Percentiles rank a stretch among this genome's conserved stretches.
These are phyloP conservation scores for Pyrenophora graminea DNA, from an alignment of 2,329 filamentous ascomycete genomes.

Conservation along the genomic window DNA sequence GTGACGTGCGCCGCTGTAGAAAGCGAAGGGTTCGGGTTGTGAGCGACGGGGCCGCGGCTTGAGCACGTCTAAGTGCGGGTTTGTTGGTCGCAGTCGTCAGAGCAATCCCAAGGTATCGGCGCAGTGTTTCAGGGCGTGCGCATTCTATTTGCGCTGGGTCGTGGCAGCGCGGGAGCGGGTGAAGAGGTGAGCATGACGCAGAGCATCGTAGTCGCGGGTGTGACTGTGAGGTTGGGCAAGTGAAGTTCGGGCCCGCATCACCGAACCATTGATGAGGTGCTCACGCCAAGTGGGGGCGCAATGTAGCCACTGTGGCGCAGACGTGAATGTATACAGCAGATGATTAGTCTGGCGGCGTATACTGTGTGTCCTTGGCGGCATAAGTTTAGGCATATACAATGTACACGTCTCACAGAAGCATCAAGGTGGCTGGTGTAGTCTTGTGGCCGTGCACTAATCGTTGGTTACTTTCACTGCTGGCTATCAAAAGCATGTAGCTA, in stretches of 20 bases:
- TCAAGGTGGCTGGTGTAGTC: too few relatives aligned
- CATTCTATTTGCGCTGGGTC: conserved; percentile 26
- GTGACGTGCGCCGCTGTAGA: conserved; percentile 9
- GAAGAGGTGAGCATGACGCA: conserved; percentile 29
- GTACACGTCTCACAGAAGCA: too few relatives aligned
- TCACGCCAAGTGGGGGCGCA: conserved; percentile 21
- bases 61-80: conserved; percentile 16
- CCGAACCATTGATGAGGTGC: conserved; percentile 16
- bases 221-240: conserved; percentile 19
- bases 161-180: conserved; percentile 30
- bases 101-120: conserved; percentile 25
- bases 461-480: too few relatives aligned
- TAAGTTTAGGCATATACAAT: too few relatives aligned
- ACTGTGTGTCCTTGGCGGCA: too few relatives aligned
- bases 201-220: conserved; percentile 17
- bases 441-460: too few relatives aligned
- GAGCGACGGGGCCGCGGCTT: conserved; percentile 16
- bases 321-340: not conserved
- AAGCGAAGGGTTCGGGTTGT: conserved; percentile 6
- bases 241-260: conserved; percentile 20
- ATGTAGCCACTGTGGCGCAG: conserved; percentile 17
- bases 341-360: too few relatives aligned
- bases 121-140: conserved; percentile 33
- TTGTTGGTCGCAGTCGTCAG: conserved; percentile 33
- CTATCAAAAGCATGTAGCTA: too few relatives aligned